Percentiles rank a stretch among this genome's conserved stretches.
These are phyloP conservation scores for Candida frijolesensis DNA, from an alignment of 1,139 yeast species.

Conservation along the genomic window DNA sequence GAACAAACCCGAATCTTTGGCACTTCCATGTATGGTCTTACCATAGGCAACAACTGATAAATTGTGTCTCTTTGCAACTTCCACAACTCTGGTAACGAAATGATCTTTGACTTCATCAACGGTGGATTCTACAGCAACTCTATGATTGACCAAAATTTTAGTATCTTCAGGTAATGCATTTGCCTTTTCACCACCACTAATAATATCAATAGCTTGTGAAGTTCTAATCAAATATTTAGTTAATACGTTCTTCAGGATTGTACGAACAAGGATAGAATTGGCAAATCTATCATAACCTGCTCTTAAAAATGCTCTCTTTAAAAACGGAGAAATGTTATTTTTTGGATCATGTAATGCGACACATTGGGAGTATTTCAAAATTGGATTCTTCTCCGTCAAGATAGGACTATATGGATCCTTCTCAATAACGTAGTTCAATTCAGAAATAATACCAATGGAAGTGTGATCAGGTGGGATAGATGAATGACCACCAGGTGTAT, in stretches of 20 bases:
- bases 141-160: slow-evolving; percentile 33
- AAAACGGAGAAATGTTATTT: slow-evolving; percentile 20
- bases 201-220: slow-evolving; percentile 42
- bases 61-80: slow-evolving; percentile 32
- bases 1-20: slow-evolving; percentile 27
- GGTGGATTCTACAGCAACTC: slow-evolving; percentile 29
- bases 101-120: slow-evolving; percentile 26
- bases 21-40: slow-evolving; percentile 20
- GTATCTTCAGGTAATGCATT: slow-evolving; percentile 46
- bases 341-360: slow-evolving; percentile 34
- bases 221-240: slow-evolving; percentile 34
- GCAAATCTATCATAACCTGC: slow-evolving; percentile 38
- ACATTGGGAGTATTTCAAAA: slow-evolving; percentile 36
- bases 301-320: slow-evolving; percentile 32
- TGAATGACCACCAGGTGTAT: slow-evolving; percentile 50
- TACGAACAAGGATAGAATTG: slow-evolving; percentile 28
- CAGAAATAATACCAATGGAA: slow-evolving; percentile 46
- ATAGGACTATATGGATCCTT: slow-evolving; percentile 37
- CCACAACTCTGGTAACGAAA: slow-evolving; percentile 23
- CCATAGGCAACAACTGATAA: slow-evolving; percentile 28
- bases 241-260: slow-evolving; percentile 18
- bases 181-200: slow-evolving; percentile 42
- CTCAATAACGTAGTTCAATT: slow-evolving; percentile 40
- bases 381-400: slow-evolving; percentile 38
- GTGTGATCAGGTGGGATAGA: slow-evolving; percentile 51